phyloP scores from a whole-genome alignment of 2,329 filamentous ascomycete genomes.

The Scortechinia acanthostroma region DNA sequence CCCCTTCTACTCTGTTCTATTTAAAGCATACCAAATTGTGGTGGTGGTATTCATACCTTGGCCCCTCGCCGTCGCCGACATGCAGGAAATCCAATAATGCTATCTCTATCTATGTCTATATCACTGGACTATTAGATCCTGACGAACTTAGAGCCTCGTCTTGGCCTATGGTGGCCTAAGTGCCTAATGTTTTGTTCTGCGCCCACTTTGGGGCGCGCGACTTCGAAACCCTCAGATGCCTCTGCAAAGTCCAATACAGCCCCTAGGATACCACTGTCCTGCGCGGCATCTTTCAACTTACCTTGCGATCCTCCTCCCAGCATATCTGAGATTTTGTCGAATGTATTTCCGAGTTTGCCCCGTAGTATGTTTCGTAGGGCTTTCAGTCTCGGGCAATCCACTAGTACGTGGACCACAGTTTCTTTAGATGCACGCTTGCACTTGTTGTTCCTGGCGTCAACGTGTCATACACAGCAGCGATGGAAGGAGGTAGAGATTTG shows the following conservation, averaged over 20 bases:
- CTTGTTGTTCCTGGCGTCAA: too few relatives aligned
- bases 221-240: constrained; percentile 13
- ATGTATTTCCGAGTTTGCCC: constrained; percentile 13
- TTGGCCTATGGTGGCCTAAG: constrained; percentile 9
- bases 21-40: too few relatives aligned
- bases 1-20: too few relatives aligned
- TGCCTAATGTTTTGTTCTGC: constrained; percentile 8
- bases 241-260: constrained; percentile 8
- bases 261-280: constrained; percentile 9
- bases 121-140: constrained; percentile 10
- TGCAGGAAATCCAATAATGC: constrained; percentile 4
- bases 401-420: too few relatives aligned
- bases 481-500: too few relatives aligned
- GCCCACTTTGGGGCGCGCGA: constrained; percentile 8
- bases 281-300: constrained; percentile 5
- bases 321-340: constrained; percentile 4
- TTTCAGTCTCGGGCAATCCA: too few relatives aligned
- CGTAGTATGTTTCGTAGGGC: constrained; percentile 13
- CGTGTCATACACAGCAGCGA: too few relatives aligned
- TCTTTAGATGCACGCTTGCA: too few relatives aligned
- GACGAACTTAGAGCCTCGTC: constrained; percentile 13
- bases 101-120: constrained; percentile 11
- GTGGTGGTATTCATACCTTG: constrained; percentile 12
- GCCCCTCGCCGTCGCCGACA: constrained; percentile 11
- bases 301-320: neutral